phyloP scores from a whole-genome alignment of 2,329 filamentous ascomycete species.

The Colletotrichum navitas region DNA sequence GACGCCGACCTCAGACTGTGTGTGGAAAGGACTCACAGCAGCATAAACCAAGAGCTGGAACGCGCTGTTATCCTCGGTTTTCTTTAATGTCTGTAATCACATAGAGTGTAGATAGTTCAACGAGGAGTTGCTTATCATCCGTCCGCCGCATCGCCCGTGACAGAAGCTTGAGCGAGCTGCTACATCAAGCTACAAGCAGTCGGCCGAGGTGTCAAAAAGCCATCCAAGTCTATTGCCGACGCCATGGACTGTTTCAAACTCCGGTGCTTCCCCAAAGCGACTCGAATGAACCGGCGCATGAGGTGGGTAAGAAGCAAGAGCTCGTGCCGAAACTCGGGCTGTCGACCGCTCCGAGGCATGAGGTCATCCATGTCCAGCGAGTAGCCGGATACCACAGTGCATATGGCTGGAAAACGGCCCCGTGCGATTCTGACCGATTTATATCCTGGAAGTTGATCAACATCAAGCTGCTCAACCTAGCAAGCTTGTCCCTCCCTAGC shows the following conservation, averaged over 20 bases:
- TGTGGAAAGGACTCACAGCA: conserved; percentile 31
- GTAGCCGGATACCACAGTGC: too few species aligned
- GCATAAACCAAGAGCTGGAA: conserved; percentile 58
- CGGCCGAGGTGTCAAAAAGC: too few species aligned
- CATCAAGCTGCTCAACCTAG: not conserved
- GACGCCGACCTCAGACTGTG: not conserved
- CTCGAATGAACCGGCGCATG: too few species aligned
- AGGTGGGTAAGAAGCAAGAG: not conserved
- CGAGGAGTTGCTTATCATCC: not conserved
- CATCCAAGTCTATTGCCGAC: too few species aligned
- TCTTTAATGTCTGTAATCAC: conserved; percentile 39
- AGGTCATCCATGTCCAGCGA: not conserved
- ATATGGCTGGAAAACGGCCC: not conserved
- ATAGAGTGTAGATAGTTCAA: conserved; percentile 29
- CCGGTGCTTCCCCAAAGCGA: too few species aligned
- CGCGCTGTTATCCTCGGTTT: conserved; percentile 45
- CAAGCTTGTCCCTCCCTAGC: not conserved
- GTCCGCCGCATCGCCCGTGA: not conserved
- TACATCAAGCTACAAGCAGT: too few species aligned
- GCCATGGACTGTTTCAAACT: too few species aligned
- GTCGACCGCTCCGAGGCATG: not conserved
- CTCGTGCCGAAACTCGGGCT: not conserved
- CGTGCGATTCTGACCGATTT: not conserved
- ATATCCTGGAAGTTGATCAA: too few species aligned
- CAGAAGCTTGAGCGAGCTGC: not conserved